phyloP scores from a whole-genome alignment of 768 basidiomycete genomes.

The Amanita pseudoporphyria region DNA sequence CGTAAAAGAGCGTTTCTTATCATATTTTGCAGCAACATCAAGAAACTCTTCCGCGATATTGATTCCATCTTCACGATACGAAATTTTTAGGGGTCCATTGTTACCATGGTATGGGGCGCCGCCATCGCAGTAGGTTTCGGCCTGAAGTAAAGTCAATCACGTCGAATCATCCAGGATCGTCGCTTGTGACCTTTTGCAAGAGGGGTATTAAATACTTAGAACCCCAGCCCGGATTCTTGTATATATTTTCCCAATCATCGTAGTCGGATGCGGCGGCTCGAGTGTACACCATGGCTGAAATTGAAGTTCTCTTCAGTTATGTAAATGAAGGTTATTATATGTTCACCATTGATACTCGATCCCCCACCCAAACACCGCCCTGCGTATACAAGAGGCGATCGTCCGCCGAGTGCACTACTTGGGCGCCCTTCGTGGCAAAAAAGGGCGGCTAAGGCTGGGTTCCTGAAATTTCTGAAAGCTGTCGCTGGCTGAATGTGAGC shows the following conservation, averaged over 20 bases:
- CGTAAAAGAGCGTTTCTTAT: slow-evolving; percentile 32
- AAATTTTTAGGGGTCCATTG: slow-evolving; percentile 41
- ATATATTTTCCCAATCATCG: slow-evolving; percentile 46
- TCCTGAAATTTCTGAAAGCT: slow-evolving; percentile 32
- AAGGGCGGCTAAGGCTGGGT: slow-evolving; percentile 28
- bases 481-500: slow-evolving; percentile 46
- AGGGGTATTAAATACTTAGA: slow-evolving; percentile 47
- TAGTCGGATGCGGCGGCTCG: slow-evolving; percentile 55
- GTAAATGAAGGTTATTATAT: neutral
- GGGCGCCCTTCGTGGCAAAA: slow-evolving; percentile 34
- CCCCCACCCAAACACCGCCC: slow-evolving; percentile 55
- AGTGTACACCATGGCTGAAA: slow-evolving; percentile 41
- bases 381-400: slow-evolving; percentile 30
- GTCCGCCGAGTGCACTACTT: slow-evolving; percentile 32
- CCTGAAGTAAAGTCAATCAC: slow-evolving; percentile 15
- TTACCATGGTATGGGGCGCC: slow-evolving; percentile 32
- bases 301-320: neutral
- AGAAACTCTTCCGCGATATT: slow-evolving; percentile 39
- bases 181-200: slow-evolving; percentile 37
- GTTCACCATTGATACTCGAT: slow-evolving; percentile 49
- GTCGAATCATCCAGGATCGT: too few relatives aligned
- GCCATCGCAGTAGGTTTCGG: slow-evolving; percentile 26
- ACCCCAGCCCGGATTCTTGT: slow-evolving; percentile 54
- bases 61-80: slow-evolving; percentile 27
- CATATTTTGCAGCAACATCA: slow-evolving; percentile 33